phyloP scores from a whole-genome alignment of 1,284 basidiomycete genomes.

The Takashimella tepidaria region DNA sequence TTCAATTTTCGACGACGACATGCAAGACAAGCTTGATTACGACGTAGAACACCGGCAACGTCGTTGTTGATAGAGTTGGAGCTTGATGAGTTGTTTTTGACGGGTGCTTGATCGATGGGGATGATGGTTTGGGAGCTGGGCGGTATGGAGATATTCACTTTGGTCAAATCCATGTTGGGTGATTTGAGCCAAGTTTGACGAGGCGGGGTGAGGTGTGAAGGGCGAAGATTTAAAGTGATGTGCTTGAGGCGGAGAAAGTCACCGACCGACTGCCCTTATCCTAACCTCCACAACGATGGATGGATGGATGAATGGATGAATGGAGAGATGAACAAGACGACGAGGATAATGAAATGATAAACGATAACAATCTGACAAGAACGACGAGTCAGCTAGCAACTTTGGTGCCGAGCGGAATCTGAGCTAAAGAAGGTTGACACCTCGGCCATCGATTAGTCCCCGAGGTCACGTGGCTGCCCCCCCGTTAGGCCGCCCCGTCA shows the following conservation, averaged over 20 bases:
- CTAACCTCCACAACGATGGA: too few species aligned
- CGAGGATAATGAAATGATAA: neutral
- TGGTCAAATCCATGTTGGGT: neutral
- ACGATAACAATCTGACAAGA: neutral
- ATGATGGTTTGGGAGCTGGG: slow-evolving; percentile 13
- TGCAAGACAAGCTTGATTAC: slow-evolving; percentile 23
- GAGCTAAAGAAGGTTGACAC: too few species aligned
- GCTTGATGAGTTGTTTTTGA: neutral
- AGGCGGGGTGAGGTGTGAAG: neutral
- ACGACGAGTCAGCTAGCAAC: neutral
- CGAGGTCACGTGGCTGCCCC: too few species aligned
- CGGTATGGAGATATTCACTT: slow-evolving; percentile 8
- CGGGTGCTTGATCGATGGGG: slow-evolving; percentile 10
- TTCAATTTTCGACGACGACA: slow-evolving; percentile 20
- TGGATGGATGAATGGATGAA: neutral
- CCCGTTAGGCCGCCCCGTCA: too few species aligned
- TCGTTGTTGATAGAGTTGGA: slow-evolving; percentile 3
- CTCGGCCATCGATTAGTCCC: too few species aligned
- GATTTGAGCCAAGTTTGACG: neutral
- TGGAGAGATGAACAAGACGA: neutral
- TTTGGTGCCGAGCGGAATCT: too few species aligned
- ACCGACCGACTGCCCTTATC: too few species aligned
- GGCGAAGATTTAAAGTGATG: neutral
- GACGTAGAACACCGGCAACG: slow-evolving; percentile 22
- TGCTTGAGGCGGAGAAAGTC: neutral